Percentiles rank a stretch among this genome's conserved stretches.
These are phyloP conservation scores for Dactylonectria estremocensis DNA, from an alignment of 2,329 filamentous ascomycete genomes.

Conservation along the genomic window DNA sequence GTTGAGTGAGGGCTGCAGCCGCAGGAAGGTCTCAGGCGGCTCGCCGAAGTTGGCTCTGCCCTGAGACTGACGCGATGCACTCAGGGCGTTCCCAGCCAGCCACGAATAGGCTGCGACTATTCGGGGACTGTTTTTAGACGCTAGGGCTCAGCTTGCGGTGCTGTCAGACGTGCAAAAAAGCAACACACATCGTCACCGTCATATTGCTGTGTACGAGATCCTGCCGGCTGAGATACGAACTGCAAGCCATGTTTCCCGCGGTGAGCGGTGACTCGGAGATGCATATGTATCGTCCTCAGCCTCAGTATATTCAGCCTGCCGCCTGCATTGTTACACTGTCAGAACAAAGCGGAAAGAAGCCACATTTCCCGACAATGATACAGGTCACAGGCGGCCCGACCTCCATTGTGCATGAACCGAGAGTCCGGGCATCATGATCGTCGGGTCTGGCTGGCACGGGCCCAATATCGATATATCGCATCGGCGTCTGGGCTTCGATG, in stretches of 20 bases:
- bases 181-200: not conserved
- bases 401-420: constrained; percentile 18
- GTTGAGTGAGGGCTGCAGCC: constrained; percentile 2
- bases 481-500: constrained; percentile 22
- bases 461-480: constrained; percentile 22
- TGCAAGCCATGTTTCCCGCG: not conserved
- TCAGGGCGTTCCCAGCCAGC: constrained; percentile 8
- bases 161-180: constrained; percentile 1
- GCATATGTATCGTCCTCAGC: too few relatives aligned
- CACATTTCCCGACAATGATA: not conserved
- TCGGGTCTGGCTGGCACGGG: constrained; percentile 22
- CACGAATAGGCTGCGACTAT: not conserved
- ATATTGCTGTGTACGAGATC: constrained; percentile 14
- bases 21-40: constrained; percentile 16
- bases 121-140: constrained; percentile 7
- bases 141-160: constrained; percentile 8
- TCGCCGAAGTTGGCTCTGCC: constrained; percentile 14
- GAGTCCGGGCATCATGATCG: constrained; percentile 15
- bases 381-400: constrained; percentile 6
- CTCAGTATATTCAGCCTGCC: constrained; percentile 15
- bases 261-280: not conserved
- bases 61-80: constrained; percentile 27
- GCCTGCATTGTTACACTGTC: not conserved
- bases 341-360: not conserved
- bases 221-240: not conserved